Percentiles rank a stretch among this genome's conserved stretches.
These are phyloP conservation scores for Glebionis coronaria DNA, from an alignment of 129 eudicot species.

Conservation along the genomic window DNA sequence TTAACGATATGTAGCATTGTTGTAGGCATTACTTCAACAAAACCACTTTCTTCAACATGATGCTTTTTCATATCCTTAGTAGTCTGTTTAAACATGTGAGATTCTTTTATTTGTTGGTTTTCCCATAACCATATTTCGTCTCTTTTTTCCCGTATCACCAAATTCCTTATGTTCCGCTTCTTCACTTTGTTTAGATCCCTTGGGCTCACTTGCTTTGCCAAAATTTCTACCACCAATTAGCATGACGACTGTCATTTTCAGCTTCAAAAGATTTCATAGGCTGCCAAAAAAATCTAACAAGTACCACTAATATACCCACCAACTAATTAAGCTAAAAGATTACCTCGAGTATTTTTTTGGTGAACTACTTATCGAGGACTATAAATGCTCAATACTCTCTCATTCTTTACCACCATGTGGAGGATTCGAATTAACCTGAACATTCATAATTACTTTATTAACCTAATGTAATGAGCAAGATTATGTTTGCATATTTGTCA, in stretches of 20 bases:
- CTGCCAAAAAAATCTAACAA: neutral
- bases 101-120: neutral
- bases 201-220: neutral
- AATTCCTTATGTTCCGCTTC: neutral
- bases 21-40: neutral
- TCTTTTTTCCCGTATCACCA: neutral
- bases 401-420: constrained; percentile 17
- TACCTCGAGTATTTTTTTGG: constrained; percentile 14
- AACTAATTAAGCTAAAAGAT: constrained; percentile 9
- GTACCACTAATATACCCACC: neutral
- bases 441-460: neutral
- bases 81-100: too few relatives aligned
- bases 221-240: constrained; percentile 1
- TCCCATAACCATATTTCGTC: neutral
- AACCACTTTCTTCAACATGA: constrained; percentile 11
- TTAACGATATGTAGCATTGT: too few relatives aligned
- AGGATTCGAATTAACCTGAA: constrained; percentile 13
- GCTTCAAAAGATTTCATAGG: constrained; percentile 11
- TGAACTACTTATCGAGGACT: constrained; percentile 18
- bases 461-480: neutral
- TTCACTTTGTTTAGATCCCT: neutral
- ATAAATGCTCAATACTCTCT: constrained; percentile 18
- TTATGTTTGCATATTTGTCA: neutral
- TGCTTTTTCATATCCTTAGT: too few relatives aligned
- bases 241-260: constrained; percentile 3